phyloP scores from a whole-genome alignment of 1,284 basidiomycete species.

The Leucoagaricus sp. region DNA sequence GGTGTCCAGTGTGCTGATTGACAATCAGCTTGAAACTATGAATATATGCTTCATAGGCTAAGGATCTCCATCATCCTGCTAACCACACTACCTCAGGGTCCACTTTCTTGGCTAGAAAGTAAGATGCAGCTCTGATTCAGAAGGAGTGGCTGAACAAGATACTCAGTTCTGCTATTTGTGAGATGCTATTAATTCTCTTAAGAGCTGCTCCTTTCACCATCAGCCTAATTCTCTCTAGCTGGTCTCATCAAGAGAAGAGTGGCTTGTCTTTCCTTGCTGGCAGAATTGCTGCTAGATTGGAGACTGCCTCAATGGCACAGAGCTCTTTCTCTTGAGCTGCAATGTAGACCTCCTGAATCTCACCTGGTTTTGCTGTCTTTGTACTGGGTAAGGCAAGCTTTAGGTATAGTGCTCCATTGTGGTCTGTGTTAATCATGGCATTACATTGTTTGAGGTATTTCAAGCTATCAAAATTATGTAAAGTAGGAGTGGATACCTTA shows the following conservation, averaged over 20 bases:
- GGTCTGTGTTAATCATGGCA: slow-evolving; percentile 20
- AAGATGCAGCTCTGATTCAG: slow-evolving; percentile 22
- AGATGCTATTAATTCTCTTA: slow-evolving; percentile 27
- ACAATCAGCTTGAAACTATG: slow-evolving; percentile 14
- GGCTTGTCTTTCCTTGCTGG: slow-evolving; percentile 23
- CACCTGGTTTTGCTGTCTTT: slow-evolving; percentile 20
- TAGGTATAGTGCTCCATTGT: neutral
- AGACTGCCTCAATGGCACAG: slow-evolving; percentile 29
- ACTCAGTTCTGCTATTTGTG: slow-evolving; percentile 25
- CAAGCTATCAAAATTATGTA: slow-evolving; percentile 19
- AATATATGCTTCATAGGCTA: slow-evolving; percentile 20
- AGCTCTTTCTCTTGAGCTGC: slow-evolving; percentile 20
- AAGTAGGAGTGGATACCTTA: slow-evolving; percentile 28
- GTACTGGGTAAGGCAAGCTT: neutral
- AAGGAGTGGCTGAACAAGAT: slow-evolving; percentile 38
- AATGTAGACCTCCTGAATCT: slow-evolving; percentile 31
- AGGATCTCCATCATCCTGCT: slow-evolving; percentile 17
- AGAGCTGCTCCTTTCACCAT: slow-evolving; percentile 29
- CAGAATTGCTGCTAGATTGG: slow-evolving; percentile 28
- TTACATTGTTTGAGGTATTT: slow-evolving; percentile 26
- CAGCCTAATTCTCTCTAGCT: slow-evolving; percentile 22
- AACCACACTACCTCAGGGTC: slow-evolving; percentile 31
- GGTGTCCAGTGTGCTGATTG: neutral
- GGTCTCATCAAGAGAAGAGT: neutral
- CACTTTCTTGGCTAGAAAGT: slow-evolving; percentile 29